Conservation (phyloP, 2,329 filamentous ascomycete genomes). For the Allantophomopsis cytisporea region DNA sequence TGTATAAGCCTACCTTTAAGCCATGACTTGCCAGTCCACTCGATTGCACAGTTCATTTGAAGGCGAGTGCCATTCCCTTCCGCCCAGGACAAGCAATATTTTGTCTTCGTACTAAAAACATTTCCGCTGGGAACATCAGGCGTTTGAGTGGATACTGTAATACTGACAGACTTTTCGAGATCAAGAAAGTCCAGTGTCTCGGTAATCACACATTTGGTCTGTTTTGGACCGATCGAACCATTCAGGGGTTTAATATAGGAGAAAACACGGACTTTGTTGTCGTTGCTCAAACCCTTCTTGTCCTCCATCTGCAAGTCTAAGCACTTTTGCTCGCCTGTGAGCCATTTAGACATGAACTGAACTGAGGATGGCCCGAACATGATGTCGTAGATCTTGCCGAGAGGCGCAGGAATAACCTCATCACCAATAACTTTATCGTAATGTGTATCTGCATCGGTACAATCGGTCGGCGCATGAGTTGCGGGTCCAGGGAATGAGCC, state of each 20-base stretch:
- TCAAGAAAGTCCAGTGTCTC: constrained; percentile 78
- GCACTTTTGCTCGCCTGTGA: constrained; percentile 79
- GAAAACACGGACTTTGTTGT: constrained; percentile 62
- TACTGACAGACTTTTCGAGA: constrained; percentile 71
- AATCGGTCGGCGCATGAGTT: constrained; percentile 74
- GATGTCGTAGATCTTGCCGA: constrained; percentile 83
- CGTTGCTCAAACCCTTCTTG: constrained; percentile 61
- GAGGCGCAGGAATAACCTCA: constrained; percentile 70
- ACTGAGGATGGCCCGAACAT: constrained; percentile 75
- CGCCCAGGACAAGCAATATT: constrained; percentile 89
- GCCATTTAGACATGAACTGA: constrained; percentile 74
- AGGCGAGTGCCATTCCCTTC: constrained; percentile 75
- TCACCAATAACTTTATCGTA: constrained; percentile 80
- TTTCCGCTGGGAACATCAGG: constrained; percentile 93
- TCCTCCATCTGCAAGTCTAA: constrained; percentile 79
- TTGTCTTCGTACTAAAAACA: constrained; percentile 82
- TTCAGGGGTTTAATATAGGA: constrained; percentile 87
- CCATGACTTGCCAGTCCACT: constrained; percentile 98
- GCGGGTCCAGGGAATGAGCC: constrained; percentile 73
- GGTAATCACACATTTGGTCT: constrained; percentile 86
- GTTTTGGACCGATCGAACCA: constrained; percentile 74
- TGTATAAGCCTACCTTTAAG: constrained; percentile 56
- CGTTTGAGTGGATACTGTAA: constrained; percentile 76
- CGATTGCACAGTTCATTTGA: constrained; percentile 78
- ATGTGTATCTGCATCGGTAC: constrained; percentile 63